Conservation (phyloP, 129 eudicot species). For the Helianthus tuberosus region DNA sequence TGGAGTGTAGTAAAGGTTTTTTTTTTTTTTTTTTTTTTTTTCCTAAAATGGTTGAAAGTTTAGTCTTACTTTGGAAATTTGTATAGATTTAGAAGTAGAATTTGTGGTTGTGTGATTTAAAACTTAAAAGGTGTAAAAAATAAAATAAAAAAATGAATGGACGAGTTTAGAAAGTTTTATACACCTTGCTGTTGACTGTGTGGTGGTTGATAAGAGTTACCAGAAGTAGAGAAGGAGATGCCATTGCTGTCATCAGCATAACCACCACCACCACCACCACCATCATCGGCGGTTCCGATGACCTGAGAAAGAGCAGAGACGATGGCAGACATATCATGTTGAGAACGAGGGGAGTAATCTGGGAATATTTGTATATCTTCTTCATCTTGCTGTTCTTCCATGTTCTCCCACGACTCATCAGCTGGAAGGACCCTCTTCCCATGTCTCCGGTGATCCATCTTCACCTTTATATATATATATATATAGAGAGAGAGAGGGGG, state of each 20-base stretch:
- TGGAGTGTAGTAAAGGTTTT: too few species aligned
- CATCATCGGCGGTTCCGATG: constrained; percentile 32
- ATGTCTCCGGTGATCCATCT: constrained; percentile 50
- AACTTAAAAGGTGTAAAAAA: too few species aligned
- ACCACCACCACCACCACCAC: neutral
- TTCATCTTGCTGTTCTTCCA: neutral
- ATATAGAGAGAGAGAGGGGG: neutral
- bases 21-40: too few species aligned
- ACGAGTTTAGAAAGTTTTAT: too few species aligned
- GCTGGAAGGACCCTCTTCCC: constrained; percentile 68
- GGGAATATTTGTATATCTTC: constrained; percentile 15
- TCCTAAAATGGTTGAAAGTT: too few species aligned
- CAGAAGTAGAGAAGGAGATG: neutral
- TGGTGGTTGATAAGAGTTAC: constrained; percentile 28
- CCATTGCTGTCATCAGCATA: neutral
- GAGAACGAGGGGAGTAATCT: constrained; percentile 59
- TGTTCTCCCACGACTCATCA: constrained; percentile 34
- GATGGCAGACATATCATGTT: constrained; percentile 76
- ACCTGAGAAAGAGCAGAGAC: constrained; percentile 85
- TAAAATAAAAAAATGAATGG: too few species aligned
- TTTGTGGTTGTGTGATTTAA: too few species aligned
- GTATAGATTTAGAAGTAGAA: too few species aligned
- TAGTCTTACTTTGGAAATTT: too few species aligned
- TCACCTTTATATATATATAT: neutral
- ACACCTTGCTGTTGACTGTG: constrained; percentile 28